phyloP scores from a whole-genome alignment of 2,329 filamentous ascomycete genomes.

The Cladosporium oxysporum region DNA sequence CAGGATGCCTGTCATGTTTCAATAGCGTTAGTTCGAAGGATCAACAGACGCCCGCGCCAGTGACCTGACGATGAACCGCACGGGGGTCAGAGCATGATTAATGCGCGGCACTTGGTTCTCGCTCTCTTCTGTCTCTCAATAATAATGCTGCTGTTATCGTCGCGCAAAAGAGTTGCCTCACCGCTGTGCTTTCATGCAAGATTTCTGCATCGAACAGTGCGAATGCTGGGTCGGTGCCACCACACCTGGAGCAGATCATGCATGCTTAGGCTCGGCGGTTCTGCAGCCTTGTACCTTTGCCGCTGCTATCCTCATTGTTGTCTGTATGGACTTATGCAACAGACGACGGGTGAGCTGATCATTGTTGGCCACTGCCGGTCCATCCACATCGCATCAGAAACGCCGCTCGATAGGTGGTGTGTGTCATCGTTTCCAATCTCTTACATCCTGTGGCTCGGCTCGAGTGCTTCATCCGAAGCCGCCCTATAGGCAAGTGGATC shows the following conservation, averaged over 20 bases:
- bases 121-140: background rate
- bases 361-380: background rate
- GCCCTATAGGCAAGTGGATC: conserved; percentile 8
- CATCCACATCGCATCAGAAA: background rate
- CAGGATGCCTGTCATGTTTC: conserved; percentile 15
- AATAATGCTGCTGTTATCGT: background rate
- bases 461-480: background rate
- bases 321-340: background rate
- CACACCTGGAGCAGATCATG: conserved; percentile 11
- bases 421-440: background rate
- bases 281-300: conserved; percentile 18
- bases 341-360: background rate
- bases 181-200: conserved; percentile 19
- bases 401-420: background rate
- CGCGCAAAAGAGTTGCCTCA: conserved; percentile 17
- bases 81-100: background rate
- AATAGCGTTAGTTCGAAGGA: conserved; percentile 9
- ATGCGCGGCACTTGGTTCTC: background rate
- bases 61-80: background rate
- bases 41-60: conserved; percentile 5
- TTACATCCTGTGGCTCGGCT: background rate
- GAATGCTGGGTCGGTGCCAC: conserved; percentile 16
- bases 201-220: conserved; percentile 6
- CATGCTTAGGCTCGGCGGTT: conserved; percentile 10
- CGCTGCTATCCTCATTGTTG: conserved; percentile 3